Conservation (phyloP, 2,329 filamentous ascomycete species). For the Rutstroemia sp. region DNA sequence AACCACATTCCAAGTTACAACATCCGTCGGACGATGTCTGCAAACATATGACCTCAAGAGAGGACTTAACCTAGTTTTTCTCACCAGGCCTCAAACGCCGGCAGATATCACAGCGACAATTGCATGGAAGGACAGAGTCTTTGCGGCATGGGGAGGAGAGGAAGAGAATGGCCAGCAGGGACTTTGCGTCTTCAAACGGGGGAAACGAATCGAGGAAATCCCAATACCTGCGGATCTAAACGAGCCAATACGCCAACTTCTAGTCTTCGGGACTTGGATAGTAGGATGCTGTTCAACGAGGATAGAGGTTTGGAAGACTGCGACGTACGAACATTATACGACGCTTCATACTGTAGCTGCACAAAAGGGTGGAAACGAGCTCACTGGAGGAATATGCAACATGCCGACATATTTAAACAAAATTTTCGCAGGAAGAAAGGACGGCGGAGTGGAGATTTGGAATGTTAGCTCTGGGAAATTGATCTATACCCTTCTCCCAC, state of each 20-base stretch:
- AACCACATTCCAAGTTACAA: constrained; percentile 95
- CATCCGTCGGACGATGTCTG: constrained; percentile 79
- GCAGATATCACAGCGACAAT: constrained; percentile 76
- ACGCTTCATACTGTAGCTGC: constrained; percentile 57
- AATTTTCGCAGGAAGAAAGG: constrained; percentile 77
- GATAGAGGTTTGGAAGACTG: constrained; percentile 84
- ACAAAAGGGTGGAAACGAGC: constrained; percentile 52
- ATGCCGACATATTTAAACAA: constrained; percentile 98
- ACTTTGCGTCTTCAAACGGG: constrained; percentile 87
- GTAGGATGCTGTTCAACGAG: constrained; percentile 68
- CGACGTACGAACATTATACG: constrained; percentile 82
- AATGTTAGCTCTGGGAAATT: constrained; percentile 89
- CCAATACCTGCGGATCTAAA: constrained; percentile 56
- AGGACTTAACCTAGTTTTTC: constrained; percentile 86
- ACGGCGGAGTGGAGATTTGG: constrained; percentile 95
- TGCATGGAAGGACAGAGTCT: constrained; percentile 79
- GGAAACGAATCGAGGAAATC: constrained; percentile 74
- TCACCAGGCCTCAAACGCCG: constrained; percentile 85
- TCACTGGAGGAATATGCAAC: constrained; percentile 73
- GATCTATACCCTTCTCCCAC: constrained; percentile 81
- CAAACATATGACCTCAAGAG: constrained; percentile 93
- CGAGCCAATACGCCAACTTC: constrained; percentile 67
- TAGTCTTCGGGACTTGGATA: constrained; percentile 88
- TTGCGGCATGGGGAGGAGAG: constrained; percentile 79
- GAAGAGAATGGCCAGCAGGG: constrained; percentile 50